These are phyloP conservation scores for Crithidia expoeki DNA, from an alignment of 208 protist genomes.

Conservation along the genomic window DNA sequence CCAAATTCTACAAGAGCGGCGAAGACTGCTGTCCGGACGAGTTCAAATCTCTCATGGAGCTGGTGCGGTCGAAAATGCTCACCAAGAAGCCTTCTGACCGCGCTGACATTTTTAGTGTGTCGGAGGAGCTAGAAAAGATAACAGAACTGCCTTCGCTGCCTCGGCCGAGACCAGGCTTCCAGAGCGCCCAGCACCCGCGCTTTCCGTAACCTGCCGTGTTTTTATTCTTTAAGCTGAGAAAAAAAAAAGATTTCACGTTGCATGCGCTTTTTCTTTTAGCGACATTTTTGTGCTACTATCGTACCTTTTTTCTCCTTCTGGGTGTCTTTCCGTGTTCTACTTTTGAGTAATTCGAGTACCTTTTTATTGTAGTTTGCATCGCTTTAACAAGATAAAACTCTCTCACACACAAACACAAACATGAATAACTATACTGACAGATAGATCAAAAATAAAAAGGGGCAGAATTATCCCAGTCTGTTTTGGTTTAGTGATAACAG, in stretches of 20 bases:
- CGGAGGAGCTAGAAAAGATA: constrained; percentile 47
- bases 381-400: too few relatives aligned
- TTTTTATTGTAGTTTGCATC: too few relatives aligned
- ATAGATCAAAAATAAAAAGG: too few relatives aligned
- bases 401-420: too few relatives aligned
- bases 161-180: constrained; percentile 42
- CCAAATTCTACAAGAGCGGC: constrained; percentile 44
- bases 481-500: too few relatives aligned
- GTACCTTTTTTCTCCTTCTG: too few relatives aligned
- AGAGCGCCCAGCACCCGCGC: constrained; percentile 47
- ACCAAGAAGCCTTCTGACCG: constrained; percentile 61
- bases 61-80: constrained; percentile 62
- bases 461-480: too few relatives aligned
- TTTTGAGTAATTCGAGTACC: too few relatives aligned
- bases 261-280: neutral
- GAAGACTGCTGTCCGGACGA: constrained; percentile 36
- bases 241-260: neutral
- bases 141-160: constrained; percentile 32
- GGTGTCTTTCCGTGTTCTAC: too few relatives aligned
- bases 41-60: constrained; percentile 49
- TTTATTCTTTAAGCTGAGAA: too few relatives aligned
- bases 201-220: constrained; percentile 36
- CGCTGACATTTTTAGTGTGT: constrained; percentile 65
- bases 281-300: too few relatives aligned
- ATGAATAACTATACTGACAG: too few relatives aligned